These are phyloP conservation scores for Globisporangium okanoganense DNA, from an alignment of 352 stramenopile species.

Conservation along the genomic window DNA sequence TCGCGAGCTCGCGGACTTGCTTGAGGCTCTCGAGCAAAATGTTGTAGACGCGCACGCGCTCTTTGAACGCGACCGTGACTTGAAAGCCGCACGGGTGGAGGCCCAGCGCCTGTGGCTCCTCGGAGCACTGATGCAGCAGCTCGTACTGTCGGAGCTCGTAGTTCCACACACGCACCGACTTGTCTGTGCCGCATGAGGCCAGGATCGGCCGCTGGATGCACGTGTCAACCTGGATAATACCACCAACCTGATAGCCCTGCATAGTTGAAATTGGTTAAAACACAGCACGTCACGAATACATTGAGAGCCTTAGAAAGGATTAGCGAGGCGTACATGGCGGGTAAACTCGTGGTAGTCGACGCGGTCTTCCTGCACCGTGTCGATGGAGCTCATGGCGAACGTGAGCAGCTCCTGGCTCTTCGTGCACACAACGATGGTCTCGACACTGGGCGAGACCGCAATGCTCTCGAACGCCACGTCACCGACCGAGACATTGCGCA, in stretches of 20 bases:
- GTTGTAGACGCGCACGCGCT: conserved; percentile 70
- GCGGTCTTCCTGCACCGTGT: conserved; percentile 70
- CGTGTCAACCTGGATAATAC: conserved; percentile 69
- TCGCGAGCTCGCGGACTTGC: conserved; percentile 54
- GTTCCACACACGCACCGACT: conserved; percentile 88
- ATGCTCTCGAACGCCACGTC: conserved; percentile 78
- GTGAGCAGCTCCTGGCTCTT: conserved; percentile 65
- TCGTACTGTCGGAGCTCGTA: conserved; percentile 66
- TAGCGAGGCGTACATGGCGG: conserved; percentile 31
- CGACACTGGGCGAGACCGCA: conserved; percentile 57
- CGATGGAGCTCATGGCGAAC: conserved; percentile 67
- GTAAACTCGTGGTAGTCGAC: conserved; percentile 66
- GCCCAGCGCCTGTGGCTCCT: conserved; percentile 58
- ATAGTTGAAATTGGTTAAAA: neutral
- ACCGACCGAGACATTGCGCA: conserved; percentile 60
- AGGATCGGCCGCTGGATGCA: conserved; percentile 84
- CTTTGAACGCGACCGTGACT: conserved; percentile 72
- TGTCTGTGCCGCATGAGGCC: conserved; percentile 77
- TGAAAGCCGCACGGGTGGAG: conserved; percentile 74
- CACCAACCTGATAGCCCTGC: conserved; percentile 57
- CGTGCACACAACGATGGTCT: conserved; percentile 57
- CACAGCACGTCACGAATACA: neutral
- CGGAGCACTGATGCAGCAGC: conserved; percentile 49
- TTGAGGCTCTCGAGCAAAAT: conserved; percentile 64
- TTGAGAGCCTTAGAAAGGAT: neutral